These are phyloP conservation scores for Alternaria arbusti DNA, from an alignment of 2,329 filamentous ascomycete genomes.

Conservation along the genomic window DNA sequence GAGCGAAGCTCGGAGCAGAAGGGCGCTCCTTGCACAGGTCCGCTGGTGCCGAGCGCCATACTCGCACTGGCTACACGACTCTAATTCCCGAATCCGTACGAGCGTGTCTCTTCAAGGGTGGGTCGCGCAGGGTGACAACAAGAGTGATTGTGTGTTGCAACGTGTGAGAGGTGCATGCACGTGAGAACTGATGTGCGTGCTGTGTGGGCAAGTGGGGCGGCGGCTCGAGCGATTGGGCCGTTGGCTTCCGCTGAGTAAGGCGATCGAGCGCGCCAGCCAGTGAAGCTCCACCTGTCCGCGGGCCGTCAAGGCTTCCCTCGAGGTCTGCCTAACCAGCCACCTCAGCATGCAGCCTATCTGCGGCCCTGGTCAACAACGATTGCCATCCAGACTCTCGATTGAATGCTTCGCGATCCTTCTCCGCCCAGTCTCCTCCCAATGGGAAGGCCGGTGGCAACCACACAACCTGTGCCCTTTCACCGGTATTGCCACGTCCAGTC, in stretches of 20 bases:
- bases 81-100: background rate
- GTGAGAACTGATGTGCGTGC: slow-evolving; percentile 16
- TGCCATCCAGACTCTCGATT: slow-evolving; percentile 9
- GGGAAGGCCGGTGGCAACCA: slow-evolving; percentile 7
- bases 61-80: background rate
- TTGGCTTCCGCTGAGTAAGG: slow-evolving; percentile 26
- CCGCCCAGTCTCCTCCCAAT: slow-evolving; percentile 33
- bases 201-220: slow-evolving; percentile 13
- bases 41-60: background rate
- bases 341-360: slow-evolving; percentile 21
- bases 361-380: slow-evolving; percentile 19
- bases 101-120: background rate
- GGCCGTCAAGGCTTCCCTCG: background rate
- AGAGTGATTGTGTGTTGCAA: slow-evolving; percentile 4
- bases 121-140: slow-evolving; percentile 10
- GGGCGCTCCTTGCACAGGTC: slow-evolving; percentile 7
- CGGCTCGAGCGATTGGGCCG: slow-evolving; percentile 9
- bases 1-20: slow-evolving; percentile 12
- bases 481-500: slow-evolving; percentile 26
- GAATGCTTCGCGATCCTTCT: slow-evolving; percentile 9
- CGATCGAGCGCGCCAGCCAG: slow-evolving; percentile 9
- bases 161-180: slow-evolving; percentile 10
- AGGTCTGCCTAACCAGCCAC: slow-evolving; percentile 19
- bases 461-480: slow-evolving; percentile 21
- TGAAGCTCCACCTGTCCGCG: background rate